Conservation (phyloP, 495 filamentous ascomycete genomes). For the Aspergillus sclerotioniger region DNA sequence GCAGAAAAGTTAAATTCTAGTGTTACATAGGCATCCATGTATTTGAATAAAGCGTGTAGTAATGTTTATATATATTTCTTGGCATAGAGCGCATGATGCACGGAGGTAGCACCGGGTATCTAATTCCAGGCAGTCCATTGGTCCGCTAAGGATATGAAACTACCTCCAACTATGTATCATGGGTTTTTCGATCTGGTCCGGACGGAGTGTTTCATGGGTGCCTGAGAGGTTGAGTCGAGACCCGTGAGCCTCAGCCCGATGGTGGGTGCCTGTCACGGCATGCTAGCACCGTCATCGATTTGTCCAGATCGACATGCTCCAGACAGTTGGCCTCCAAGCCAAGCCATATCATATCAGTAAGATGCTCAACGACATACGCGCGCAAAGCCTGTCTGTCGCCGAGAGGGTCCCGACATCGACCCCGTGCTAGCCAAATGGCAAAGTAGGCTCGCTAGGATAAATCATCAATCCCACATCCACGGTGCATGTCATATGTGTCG, state of each 20-base stretch:
- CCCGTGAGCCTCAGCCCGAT: no score
- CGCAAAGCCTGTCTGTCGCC: background rate
- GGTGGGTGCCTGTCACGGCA: background rate
- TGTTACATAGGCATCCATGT: no score
- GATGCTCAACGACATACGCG: background rate
- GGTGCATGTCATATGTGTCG: background rate
- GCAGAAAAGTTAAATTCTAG: background rate
- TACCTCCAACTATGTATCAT: no score
- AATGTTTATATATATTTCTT: no score
- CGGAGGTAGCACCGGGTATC: no score
- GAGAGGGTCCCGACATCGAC: background rate
- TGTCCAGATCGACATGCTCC: background rate
- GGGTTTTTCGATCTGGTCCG: no score
- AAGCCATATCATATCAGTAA: background rate
- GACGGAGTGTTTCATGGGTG: no score
- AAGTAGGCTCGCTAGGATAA: background rate
- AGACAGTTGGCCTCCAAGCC: background rate
- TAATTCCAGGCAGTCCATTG: no score
- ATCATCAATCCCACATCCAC: background rate
- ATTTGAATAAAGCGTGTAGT: no score
- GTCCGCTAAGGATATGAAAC: no score
- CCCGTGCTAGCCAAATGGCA: background rate
- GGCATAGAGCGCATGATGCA: no score
- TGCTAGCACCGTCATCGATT: background rate
- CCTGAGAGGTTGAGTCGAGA: no score